A percentile compares a stretch with the other conserved stretches of the same genome.
Conservation (phyloP, 2,329 filamentous ascomycete genomes). For the Calonectria crousiana region DNA sequence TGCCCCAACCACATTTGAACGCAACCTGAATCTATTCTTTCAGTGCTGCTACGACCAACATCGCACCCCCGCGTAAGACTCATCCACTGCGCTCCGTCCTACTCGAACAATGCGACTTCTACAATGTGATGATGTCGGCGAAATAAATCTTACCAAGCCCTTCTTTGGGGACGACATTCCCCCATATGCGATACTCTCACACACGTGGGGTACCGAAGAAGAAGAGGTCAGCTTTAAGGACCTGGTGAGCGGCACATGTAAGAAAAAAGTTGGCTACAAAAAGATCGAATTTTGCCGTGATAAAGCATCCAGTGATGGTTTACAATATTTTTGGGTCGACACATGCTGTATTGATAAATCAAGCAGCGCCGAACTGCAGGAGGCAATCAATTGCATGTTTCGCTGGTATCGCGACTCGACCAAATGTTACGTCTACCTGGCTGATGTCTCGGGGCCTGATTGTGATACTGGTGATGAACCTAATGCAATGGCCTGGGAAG, state of each 20-base stretch:
- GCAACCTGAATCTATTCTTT: background rate
- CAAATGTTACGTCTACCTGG: background rate
- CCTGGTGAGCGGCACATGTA: background rate
- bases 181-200: conserved; percentile 5
- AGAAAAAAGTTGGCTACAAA: background rate
- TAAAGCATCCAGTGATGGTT: background rate
- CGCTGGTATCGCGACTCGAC: background rate
- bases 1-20: background rate
- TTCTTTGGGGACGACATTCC: background rate
- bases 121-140: background rate
- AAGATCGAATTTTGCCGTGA: conserved; percentile 2
- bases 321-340: conserved; percentile 3
- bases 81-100: background rate
- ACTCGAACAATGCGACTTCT: background rate
- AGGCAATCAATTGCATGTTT: background rate
- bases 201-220: conserved; percentile 10
- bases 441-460: background rate
- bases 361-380: background rate
- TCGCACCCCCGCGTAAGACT: background rate
- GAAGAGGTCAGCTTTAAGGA: conserved; percentile 15
- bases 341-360: background rate
- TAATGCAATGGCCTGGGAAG: background rate
- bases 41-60: background rate
- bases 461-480: background rate
- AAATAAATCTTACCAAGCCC: background rate